phyloP scores from a whole-genome alignment of 139 green algal species.

The Coccomyxa sp. region DNA sequence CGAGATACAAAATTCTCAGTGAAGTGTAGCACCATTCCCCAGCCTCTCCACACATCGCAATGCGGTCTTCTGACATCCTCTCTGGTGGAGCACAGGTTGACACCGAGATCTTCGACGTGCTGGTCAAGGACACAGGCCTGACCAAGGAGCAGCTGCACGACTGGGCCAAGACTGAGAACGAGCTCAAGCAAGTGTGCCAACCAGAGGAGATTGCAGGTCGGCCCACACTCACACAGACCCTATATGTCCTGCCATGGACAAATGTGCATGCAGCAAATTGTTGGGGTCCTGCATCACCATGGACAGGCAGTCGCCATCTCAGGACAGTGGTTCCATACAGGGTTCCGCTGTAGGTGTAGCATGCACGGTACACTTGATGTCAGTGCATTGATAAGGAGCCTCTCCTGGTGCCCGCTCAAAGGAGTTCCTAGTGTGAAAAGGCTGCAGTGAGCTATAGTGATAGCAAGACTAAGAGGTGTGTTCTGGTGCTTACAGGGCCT shows the following conservation, averaged over 20 bases:
- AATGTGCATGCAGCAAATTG: neutral
- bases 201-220: neutral
- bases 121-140: neutral
- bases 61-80: too few species aligned
- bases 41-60: too few species aligned
- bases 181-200: neutral
- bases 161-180: constrained; percentile 5
- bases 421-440: neutral
- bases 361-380: neutral
- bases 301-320: neutral
- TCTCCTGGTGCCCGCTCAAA: neutral
- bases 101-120: neutral
- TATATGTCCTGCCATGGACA: too few species aligned
- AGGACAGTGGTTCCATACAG: neutral
- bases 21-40: too few species aligned
- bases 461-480: too few species aligned
- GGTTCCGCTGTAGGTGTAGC: neutral
- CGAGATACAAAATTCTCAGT: too few species aligned
- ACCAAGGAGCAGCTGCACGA: constrained; percentile 3
- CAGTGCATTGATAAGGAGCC: neutral
- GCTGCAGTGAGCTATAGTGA: too few species aligned
- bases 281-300: neutral
- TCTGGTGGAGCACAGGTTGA: too few species aligned
- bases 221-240: too few species aligned
- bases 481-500: neutral